Base-by-base conservation (phyloP, 768 basidiomycete genomes). In the Auricularia sp. region DNA sequence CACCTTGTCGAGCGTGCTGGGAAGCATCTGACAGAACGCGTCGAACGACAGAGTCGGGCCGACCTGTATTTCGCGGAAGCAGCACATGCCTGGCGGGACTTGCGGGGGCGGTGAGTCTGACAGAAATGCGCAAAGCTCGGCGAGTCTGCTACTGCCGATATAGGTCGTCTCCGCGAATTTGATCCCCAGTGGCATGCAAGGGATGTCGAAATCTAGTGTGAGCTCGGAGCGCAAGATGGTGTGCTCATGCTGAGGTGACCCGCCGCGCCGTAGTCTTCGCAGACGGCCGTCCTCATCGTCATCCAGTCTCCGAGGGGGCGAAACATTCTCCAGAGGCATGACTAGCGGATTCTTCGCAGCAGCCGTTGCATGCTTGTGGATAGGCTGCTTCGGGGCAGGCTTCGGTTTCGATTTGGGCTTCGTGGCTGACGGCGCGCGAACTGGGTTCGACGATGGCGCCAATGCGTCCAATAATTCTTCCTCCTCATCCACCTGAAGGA, bases 131-230 rank as follows among this genome's bases (percentile, higher is more conserved):
- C 85, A 66, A 16, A 92, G 78, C 29, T 87, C 83, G 64, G 79
- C 72, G 18, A 94, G 81, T 70, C 80, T 77, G 0, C 89, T 88
- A 65, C 78, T 84, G 7, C 80, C 82, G 54, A 87, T 79, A 67
- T 85, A 88, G 5, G 86, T 83, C 8, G 77, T 74, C 2, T 74
- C 45, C 1, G 70, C 71, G 67, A 92, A 87, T 42, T 78, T 77
- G 42, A 82, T 73, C 3, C 85, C 86, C 3, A 81, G 77, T 29
- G 77, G 78, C 5, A 90, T 73, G 36, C 75, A 74, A 3, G 72
- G 72, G 13, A 90, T 79, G 35, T 78, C 77, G 69, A 85, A 81
- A 74, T 92, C 85, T 65, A 77, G 68, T 63, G 72, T 67, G 45
- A 82, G 70, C 10, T 73, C 68, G 11, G 65, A 73, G n/a, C 3